These are phyloP conservation scores for Epichloe baconii DNA, from an alignment of 2,329 filamentous ascomycete genomes.

Conservation along the genomic window DNA sequence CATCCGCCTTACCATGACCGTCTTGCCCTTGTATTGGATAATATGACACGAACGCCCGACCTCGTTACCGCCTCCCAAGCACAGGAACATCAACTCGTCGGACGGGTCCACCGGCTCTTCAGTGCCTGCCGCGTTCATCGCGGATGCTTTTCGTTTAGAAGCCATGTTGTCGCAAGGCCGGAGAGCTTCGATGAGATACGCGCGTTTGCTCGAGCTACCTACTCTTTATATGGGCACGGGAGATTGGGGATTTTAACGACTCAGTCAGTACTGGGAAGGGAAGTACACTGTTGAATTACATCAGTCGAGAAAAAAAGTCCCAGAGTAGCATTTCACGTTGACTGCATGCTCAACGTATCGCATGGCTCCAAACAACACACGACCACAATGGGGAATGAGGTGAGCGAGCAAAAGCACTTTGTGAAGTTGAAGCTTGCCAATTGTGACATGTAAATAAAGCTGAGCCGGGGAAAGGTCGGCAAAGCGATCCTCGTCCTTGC, in stretches of 20 bases:
- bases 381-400: neutral
- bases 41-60: constrained; percentile 96
- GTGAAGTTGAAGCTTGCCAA: neutral
- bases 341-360: neutral
- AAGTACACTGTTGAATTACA: neutral
- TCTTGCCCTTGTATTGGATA: constrained; percentile 98
- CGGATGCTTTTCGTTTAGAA: constrained; percentile 79
- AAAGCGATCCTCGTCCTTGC: neutral
- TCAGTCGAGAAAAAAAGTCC: neutral
- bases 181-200: neutral
- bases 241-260: neutral
- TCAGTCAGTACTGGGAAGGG: neutral
- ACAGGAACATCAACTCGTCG: constrained; percentile 89
- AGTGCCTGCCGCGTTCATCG: constrained; percentile 50
- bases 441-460: neutral
- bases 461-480: constrained; percentile 1
- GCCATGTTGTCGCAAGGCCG: constrained; percentile 48
- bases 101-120: constrained; percentile 87
- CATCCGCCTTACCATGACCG: constrained; percentile 64
- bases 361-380: neutral
- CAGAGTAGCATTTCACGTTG: neutral
- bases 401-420: neutral
- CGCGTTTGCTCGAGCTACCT: neutral
- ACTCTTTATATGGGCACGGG: neutral
- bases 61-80: constrained; percentile 89